phyloP scores from a whole-genome alignment of 176 grass and related monocot genomes.

The Oryza glaberrima region DNA sequence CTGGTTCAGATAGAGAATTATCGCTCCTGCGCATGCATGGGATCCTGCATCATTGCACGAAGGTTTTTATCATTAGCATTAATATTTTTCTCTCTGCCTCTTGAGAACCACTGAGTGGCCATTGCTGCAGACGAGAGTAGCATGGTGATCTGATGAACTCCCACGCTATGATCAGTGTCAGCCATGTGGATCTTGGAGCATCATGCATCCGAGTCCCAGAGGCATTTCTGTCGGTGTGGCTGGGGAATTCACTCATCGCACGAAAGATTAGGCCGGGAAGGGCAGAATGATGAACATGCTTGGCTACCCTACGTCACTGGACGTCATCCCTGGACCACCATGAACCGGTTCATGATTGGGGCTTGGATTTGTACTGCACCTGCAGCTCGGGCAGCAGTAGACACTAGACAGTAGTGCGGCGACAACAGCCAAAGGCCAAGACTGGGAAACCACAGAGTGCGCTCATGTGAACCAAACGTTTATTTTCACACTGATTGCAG shows the following conservation, averaged over 20 bases:
- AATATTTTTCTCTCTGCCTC: not conserved
- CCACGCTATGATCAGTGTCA: not conserved
- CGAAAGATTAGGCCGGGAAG: not conserved
- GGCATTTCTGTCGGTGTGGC: conserved; percentile 31
- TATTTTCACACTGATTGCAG: conserved; percentile 1
- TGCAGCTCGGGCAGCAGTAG: conserved; percentile 6
- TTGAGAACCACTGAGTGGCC: not conserved
- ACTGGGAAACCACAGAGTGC: not conserved
- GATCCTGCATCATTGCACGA: not conserved
- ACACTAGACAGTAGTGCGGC: conserved; percentile 19
- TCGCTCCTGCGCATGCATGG: not conserved
- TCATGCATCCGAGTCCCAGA: not conserved
- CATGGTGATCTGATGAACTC: not conserved
- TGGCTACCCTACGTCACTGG: not conserved
- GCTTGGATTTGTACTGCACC: conserved; percentile 16
- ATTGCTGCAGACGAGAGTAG: not conserved
- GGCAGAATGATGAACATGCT: not conserved
- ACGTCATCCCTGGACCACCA: conserved; percentile 20
- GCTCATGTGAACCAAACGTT: conserved; percentile 44
- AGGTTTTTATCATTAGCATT: not conserved
- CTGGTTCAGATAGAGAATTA: not conserved
- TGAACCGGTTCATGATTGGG: conserved; percentile 1
- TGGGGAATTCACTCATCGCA: not conserved
- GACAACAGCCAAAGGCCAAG: conserved; percentile 16
- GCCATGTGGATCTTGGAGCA: conserved; percentile 19